Evolutionary conservation across 1,139 yeast species (phyloP), one percentile per base, ranked within the genome.

Genomic region (Blastobotrys buckinghamii): DNA sequence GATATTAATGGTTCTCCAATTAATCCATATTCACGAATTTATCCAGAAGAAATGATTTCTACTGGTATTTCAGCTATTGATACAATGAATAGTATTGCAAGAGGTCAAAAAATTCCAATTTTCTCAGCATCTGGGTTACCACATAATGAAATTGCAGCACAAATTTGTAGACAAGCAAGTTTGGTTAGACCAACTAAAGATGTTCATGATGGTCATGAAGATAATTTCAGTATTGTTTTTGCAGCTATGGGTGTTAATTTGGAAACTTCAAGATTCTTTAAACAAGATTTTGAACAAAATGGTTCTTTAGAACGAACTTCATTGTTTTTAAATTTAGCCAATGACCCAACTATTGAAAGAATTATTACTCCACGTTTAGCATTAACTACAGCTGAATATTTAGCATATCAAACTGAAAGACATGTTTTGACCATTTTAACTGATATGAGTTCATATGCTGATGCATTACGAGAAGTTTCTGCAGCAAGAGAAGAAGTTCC

Each of bases 401-500:
- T 92, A 70, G 98, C 98, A 49, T 92, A 92, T 70, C 98, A 92
- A 75, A 92, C 99, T 35, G 99, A 92, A 73, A 89, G 97, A 74
- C 99, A 92, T 70, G 99, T 92, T 47, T 82, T 92, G 73, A 94
- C 97, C 50, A 92, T 92, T 65, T 79, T 92, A 67, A 94, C 99
- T 50, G 99, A 92, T 75, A 92, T 92, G 99, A 88, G 97, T 24
- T 92, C 98, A 16, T 92, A 92, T 69, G 99, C 99, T 36, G 99
- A 92, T 71, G 99, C 99, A 38, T 78, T 92, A 67, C 90, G 99
- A 82, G 99, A 92, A 76, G 98, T 92, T 48, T 89, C 97, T 53
- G 98, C 99, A 54, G 99, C 99, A 46, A 87, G 99, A 79, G 99
- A 92, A 75, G 99, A 92, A 75, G 99, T 92, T 44, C 99, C 99